Evolutionary conservation across 306 rosid species (phyloP).

Genomic region (Leucaena leucocephala): DNA sequence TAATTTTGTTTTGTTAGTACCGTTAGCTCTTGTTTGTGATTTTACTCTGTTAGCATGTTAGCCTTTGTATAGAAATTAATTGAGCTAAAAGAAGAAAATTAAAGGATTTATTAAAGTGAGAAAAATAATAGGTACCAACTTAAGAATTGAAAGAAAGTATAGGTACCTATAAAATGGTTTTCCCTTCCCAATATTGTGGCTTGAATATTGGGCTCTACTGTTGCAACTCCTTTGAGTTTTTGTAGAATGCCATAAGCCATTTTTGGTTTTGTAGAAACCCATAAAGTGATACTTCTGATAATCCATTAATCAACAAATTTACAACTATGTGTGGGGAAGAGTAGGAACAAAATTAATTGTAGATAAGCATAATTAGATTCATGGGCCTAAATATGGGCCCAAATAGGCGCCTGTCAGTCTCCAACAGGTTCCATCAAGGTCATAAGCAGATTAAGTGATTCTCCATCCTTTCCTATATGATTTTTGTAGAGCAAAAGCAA

Average conservation of each 20-base stretch:
- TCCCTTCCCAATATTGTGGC: neutral
- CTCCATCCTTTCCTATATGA: neutral
- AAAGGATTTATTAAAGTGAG: no score
- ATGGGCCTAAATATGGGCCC: neutral
- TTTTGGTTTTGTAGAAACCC: neutral
- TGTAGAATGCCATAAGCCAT: neutral
- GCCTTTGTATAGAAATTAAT: no score
- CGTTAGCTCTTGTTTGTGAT: no score
- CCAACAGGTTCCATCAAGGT: neutral
- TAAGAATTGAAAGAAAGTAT: no score
- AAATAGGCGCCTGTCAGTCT: neutral
- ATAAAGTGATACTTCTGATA: neutral
- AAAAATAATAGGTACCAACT: no score
- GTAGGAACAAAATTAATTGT: neutral
- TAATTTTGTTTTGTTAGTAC: no score
- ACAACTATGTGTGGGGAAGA: neutral
- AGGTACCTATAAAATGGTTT: no score
- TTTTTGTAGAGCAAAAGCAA: neutral
- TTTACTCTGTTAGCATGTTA: no score
- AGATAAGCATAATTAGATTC: neutral
- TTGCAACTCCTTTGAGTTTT: neutral
- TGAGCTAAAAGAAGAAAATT: no score
- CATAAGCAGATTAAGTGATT: constrained; percentile 1
- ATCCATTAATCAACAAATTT: neutral
- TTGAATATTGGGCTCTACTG: neutral